Evolutionary conservation across 202 grass and related monocot genomes (phyloP).

Genomic region (Setaria italica): DNA sequence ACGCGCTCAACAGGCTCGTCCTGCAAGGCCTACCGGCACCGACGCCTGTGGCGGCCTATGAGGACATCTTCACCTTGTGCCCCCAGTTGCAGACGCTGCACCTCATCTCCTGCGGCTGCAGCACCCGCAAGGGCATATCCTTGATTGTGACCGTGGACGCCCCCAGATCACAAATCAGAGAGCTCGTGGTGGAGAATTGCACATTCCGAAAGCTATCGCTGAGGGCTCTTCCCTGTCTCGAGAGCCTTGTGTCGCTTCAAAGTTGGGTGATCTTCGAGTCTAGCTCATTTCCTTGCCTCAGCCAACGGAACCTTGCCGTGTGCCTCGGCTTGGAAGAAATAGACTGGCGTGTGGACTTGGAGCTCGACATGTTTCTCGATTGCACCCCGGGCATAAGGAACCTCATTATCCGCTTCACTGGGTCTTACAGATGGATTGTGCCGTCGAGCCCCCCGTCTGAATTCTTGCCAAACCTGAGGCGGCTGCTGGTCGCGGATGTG

Average conservation of each 20-base stretch:
- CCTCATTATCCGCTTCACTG: slow-evolving; percentile 32
- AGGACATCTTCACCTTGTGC: slow-evolving; percentile 35
- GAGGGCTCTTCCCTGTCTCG: slow-evolving; percentile 15
- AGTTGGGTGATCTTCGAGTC: background rate
- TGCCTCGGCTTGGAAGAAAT: background rate
- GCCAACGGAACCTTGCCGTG: background rate
- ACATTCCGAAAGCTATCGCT: background rate
- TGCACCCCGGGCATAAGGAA: background rate
- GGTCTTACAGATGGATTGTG: slow-evolving; percentile 42
- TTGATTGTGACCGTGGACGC: background rate
- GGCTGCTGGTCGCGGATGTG: slow-evolving; percentile 9
- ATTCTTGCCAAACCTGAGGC: background rate
- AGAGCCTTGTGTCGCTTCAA: background rate
- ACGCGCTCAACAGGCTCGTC: background rate
- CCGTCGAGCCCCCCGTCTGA: background rate
- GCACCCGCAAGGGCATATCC: background rate
- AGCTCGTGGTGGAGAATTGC: slow-evolving; percentile 23
- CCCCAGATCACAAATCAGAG: slow-evolving; percentile 22
- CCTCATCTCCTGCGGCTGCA: slow-evolving; percentile 18
- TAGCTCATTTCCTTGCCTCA: background rate
- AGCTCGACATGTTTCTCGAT: background rate
- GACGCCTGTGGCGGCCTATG: background rate
- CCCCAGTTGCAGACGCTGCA: slow-evolving; percentile 18
- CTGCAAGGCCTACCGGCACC: background rate
- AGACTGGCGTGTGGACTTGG: background rate